Percentiles rank a stretch among this genome's conserved stretches.
Evolutionary conservation across 352 stramenopile species (phyloP).

Genomic region (Phytopythium ostracodes): DNA sequence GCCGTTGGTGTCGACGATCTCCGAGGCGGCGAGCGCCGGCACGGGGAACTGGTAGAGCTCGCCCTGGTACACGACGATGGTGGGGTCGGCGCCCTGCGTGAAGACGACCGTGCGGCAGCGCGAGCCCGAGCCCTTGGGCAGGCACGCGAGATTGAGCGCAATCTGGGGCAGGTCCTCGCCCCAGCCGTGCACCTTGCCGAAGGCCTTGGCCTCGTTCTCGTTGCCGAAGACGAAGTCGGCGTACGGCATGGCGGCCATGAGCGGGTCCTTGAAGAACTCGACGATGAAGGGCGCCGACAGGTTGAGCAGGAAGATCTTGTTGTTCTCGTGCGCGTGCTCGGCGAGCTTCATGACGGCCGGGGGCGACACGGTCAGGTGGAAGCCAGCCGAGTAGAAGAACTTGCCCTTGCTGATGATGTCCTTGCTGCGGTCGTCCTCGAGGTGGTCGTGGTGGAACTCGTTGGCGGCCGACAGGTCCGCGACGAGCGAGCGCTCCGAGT

Average conservation of each 20-base stretch:
- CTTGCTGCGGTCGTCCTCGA: slow-evolving; percentile 87
- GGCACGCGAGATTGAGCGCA: slow-evolving; percentile 90
- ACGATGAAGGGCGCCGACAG: slow-evolving; percentile 98
- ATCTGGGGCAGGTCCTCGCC: slow-evolving; percentile 86
- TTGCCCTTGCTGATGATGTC: slow-evolving; percentile 93
- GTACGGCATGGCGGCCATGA: slow-evolving; percentile 93
- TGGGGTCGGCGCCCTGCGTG: slow-evolving; percentile 95
- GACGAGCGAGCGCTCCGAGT: slow-evolving; percentile 95
- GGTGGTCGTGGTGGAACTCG: slow-evolving; percentile 94
- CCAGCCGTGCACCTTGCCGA: slow-evolving; percentile 90
- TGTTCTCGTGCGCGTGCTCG: slow-evolving; percentile 90
- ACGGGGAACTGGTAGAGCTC: slow-evolving; percentile 93
- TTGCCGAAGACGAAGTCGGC: slow-evolving; percentile 99
- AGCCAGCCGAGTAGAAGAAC: slow-evolving; percentile 97
- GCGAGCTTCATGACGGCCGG: slow-evolving; percentile 90
- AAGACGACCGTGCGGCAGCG: slow-evolving; percentile 96
- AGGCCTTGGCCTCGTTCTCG: slow-evolving; percentile 96
- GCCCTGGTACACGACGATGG: slow-evolving; percentile 95
- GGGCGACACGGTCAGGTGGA: slow-evolving; percentile 98
- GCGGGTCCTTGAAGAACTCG: slow-evolving; percentile 96
- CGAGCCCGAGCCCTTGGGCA: slow-evolving; percentile 92
- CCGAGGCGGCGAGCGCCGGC: slow-evolving; percentile 69
- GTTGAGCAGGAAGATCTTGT: slow-evolving; percentile 97
- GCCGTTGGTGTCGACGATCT: slow-evolving; percentile 99
- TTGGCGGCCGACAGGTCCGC: slow-evolving; percentile 98